Conservation (phyloP, 2,329 filamentous ascomycete genomes). For the Beauveria rudraprayagi region DNA sequence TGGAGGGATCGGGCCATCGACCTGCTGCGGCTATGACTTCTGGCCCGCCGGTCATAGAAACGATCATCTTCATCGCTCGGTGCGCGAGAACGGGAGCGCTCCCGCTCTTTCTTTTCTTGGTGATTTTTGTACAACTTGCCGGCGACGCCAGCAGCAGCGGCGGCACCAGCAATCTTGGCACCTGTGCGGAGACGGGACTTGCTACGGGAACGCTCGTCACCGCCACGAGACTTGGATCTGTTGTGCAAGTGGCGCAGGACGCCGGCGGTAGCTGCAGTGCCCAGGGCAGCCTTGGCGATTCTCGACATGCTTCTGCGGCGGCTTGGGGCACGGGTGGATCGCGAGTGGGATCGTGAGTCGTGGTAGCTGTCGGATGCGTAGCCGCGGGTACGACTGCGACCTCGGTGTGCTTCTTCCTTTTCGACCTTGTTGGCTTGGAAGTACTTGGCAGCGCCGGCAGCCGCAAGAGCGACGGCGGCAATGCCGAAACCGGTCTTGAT, state of each 20-base stretch:
- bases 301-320: slow-evolving; percentile 39
- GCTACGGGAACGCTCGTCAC: slow-evolving; percentile 31
- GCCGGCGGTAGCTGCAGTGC: slow-evolving; percentile 50
- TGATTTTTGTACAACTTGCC: slow-evolving; percentile 54
- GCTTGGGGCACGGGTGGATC: slow-evolving; percentile 31
- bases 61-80: slow-evolving; percentile 25
- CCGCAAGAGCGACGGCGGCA: slow-evolving; percentile 54
- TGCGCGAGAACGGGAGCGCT: slow-evolving; percentile 16
- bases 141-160: slow-evolving; percentile 51
- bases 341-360: slow-evolving; percentile 34
- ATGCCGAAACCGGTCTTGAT: slow-evolving; percentile 55
- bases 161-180: slow-evolving; percentile 53
- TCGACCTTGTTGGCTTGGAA: slow-evolving; percentile 52
- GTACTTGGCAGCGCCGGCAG: slow-evolving; percentile 58
- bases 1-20: slow-evolving; percentile 43
- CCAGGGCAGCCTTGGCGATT: slow-evolving; percentile 49
- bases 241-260: slow-evolving; percentile 49
- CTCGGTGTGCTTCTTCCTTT: slow-evolving; percentile 49
- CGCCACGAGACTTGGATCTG: slow-evolving; percentile 35
- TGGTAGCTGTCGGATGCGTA: slow-evolving; percentile 34
- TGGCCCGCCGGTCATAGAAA: slow-evolving; percentile 27
- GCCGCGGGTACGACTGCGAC: slow-evolving; percentile 43
- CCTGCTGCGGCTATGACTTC: slow-evolving; percentile 36
- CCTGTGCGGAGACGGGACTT: slow-evolving; percentile 43
- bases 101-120: slow-evolving; percentile 50